Percentiles rank a stretch among this genome's conserved stretches.
Conservation (phyloP, 805 yeast genomes). For the Lipomyces sp. region DNA sequence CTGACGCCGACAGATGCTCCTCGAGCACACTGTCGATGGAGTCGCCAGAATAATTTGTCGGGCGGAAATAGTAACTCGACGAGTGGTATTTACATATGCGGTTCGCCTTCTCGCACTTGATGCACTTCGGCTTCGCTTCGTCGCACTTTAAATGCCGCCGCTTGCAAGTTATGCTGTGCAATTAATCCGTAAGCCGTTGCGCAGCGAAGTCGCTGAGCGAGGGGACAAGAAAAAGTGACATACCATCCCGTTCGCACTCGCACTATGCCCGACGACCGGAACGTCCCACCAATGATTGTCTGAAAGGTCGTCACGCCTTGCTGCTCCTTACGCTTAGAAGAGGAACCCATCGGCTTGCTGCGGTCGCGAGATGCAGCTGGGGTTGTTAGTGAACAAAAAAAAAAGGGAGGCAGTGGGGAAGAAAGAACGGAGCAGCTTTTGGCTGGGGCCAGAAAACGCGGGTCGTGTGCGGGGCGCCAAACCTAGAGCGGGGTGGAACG, state of each 20-base stretch:
- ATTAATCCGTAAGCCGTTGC: background rate
- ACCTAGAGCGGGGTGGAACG: too few relatives aligned
- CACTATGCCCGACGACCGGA: conserved; percentile 2
- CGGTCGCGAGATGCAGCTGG: too few relatives aligned
- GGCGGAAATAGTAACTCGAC: conserved; percentile 11
- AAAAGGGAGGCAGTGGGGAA: too few relatives aligned
- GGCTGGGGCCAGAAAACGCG: too few relatives aligned
- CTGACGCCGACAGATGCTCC: conserved; percentile 3
- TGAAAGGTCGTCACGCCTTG: conserved; percentile 1
- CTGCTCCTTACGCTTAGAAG: too few relatives aligned
- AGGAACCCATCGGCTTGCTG: too few relatives aligned
- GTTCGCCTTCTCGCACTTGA: conserved; percentile 15
- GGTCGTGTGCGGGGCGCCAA: too few relatives aligned
- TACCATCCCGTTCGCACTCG: conserved; percentile 16
- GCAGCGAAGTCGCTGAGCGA: background rate
- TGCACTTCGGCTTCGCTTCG: conserved; percentile 15
- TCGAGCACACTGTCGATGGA: conserved; percentile 9
- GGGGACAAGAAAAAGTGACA: background rate
- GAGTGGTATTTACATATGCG: conserved; percentile 15
- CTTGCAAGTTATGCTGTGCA: conserved; percentile 19
- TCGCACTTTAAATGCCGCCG: conserved; percentile 23
- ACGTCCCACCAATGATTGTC: conserved; percentile 1
- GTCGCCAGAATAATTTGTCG: background rate
- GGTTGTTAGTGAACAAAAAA: too few relatives aligned
- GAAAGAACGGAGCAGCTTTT: too few relatives aligned